Percentiles rank a stretch among this genome's conserved stretches.
These are phyloP conservation scores for Geoglossum glabrum DNA, from an alignment of 495 filamentous ascomycete species.

Conservation along the genomic window DNA sequence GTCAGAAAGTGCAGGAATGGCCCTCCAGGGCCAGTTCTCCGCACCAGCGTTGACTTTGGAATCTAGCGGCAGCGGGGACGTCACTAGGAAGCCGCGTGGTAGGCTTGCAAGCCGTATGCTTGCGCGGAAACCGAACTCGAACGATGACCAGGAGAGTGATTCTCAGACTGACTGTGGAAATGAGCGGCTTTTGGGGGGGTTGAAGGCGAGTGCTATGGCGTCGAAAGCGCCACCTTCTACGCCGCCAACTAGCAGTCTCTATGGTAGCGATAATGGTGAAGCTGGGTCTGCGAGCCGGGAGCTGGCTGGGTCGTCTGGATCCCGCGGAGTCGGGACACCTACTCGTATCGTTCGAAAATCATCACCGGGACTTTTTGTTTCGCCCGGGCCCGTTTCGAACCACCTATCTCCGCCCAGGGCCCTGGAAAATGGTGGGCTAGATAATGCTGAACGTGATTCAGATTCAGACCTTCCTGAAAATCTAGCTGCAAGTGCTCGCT, in stretches of 20 bases:
- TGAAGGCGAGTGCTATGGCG: not conserved
- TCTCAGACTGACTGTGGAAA: not conserved
- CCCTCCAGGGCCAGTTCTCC: not conserved
- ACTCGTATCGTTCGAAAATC: slow-evolving; percentile 8
- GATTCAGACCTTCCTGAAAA: slow-evolving; percentile 27
- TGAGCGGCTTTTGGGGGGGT: slow-evolving; percentile 9
- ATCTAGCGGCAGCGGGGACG: slow-evolving; percentile 14
- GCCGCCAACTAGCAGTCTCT: not conserved
- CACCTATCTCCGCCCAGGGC: slow-evolving; percentile 23
- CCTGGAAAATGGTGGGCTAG: not conserved
- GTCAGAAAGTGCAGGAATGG: not conserved
- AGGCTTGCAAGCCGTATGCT: slow-evolving; percentile 53
- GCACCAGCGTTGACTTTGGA: not conserved
- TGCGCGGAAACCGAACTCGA: slow-evolving; percentile 15
- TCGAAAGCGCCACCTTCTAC: not conserved
- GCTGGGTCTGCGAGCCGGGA: not conserved
- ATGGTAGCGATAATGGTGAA: not conserved
- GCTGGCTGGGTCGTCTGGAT: not conserved
- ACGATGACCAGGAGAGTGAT: not conserved
- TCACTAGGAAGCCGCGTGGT: slow-evolving; percentile 33
- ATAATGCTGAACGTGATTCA: slow-evolving; percentile 11
- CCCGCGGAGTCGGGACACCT: slow-evolving; percentile 7
- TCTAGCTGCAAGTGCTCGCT: slow-evolving; percentile 31
- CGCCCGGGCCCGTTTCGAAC: slow-evolving; percentile 14
- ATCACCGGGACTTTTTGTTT: slow-evolving; percentile 24